phyloP scores from a whole-genome alignment of 169 alveolate genomes.

The Sarcocystis neurona region DNA sequence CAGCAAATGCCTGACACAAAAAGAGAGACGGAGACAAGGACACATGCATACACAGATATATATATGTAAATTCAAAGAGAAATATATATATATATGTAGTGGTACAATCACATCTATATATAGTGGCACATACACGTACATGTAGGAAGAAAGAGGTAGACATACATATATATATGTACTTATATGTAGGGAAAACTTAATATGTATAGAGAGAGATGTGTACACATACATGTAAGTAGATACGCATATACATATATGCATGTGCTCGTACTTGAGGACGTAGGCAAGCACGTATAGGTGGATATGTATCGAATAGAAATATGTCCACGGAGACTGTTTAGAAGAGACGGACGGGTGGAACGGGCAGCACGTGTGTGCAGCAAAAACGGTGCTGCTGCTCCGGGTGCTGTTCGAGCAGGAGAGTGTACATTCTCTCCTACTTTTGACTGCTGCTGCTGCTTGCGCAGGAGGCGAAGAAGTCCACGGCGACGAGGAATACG shows the following conservation, averaged over 20 bases:
- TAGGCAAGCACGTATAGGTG: not conserved
- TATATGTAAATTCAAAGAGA: not conserved
- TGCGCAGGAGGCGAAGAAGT: no score
- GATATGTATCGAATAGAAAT: not conserved
- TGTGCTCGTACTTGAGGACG: not conserved
- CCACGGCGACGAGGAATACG: no score
- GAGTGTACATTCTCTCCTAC: no score
- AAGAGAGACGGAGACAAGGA: not conserved
- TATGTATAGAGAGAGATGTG: not conserved
- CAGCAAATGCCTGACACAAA: not conserved
- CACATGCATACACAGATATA: not conserved
- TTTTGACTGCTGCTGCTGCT: no score
- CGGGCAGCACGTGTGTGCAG: no score
- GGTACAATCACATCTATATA: not conserved
- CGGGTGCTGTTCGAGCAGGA: no score
- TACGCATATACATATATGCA: not conserved
- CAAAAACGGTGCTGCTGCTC: no score
- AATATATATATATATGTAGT: not conserved
- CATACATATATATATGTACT: not conserved
- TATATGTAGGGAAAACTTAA: no score
- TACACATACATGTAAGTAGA: not conserved
- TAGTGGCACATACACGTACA: no score
- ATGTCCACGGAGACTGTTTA: not conserved
- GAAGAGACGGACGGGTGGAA: not conserved
- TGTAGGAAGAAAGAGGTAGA: not conserved